These are phyloP conservation scores for Fusarium sp. DNA, from an alignment of 2,329 filamentous ascomycete genomes.

Conservation along the genomic window DNA sequence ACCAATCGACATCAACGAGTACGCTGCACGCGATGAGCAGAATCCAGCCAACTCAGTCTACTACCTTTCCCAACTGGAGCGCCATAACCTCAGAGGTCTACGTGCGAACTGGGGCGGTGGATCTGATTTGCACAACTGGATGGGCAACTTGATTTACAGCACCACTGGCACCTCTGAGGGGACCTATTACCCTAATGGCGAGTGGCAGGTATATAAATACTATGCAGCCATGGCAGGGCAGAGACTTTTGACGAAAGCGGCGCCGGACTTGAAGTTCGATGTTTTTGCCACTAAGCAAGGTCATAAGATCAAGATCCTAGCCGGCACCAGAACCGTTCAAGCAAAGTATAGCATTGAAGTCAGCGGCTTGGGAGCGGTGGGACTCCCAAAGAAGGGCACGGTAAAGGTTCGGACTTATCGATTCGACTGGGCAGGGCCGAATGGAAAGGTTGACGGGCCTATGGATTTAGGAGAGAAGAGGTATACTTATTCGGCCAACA, in stretches of 20 bases:
- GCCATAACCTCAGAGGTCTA: background rate
- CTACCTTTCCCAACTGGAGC: background rate
- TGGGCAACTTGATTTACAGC: background rate
- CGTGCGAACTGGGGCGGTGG: background rate
- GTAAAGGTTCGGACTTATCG: background rate
- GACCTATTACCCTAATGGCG: background rate
- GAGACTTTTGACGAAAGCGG: background rate
- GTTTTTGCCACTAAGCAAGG: background rate
- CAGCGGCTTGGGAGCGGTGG: fast-evolving
- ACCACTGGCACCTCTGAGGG: background rate
- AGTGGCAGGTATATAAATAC: background rate
- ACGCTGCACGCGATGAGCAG: background rate
- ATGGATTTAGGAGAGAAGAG: background rate
- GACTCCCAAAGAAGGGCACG: fast-evolving
- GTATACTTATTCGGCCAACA: background rate
- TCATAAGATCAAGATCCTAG: background rate
- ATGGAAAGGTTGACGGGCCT: background rate
- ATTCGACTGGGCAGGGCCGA: background rate
- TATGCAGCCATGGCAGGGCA: background rate
- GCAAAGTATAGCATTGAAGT: background rate
- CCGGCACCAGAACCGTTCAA: background rate
- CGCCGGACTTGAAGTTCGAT: background rate
- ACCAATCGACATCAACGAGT: background rate
- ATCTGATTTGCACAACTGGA: background rate
- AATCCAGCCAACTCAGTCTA: background rate